A percentile compares a stretch with the other conserved stretches of the same genome.
Conservation (phyloP, 768 basidiomycete genomes). For the Tulasnella sp. region DNA sequence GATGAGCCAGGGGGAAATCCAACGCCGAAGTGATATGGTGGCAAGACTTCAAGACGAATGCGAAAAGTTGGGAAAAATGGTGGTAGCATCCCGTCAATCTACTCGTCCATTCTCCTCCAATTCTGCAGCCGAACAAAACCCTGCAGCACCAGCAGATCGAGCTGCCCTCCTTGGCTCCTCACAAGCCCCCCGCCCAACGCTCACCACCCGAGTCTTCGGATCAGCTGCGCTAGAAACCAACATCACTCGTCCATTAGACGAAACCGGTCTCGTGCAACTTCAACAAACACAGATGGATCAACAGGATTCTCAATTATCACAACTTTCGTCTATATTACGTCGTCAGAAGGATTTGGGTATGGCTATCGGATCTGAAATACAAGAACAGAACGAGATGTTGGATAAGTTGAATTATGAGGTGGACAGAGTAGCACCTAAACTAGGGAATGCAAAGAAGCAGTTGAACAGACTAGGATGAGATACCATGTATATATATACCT, state of each 20-base stretch:
- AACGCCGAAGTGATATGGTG: constrained; percentile 79
- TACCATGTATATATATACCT: too few species aligned
- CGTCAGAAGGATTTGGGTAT: constrained; percentile 77
- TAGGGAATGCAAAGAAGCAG: constrained; percentile 68
- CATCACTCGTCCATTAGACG: constrained; percentile 75
- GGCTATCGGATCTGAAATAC: constrained; percentile 74
- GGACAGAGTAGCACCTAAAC: constrained; percentile 62
- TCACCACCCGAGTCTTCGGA: constrained; percentile 70
- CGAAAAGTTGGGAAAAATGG: constrained; percentile 75
- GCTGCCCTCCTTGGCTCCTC: constrained; percentile 45
- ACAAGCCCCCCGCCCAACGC: constrained; percentile 24
- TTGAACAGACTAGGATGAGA: constrained; percentile 60
- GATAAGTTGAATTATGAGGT: constrained; percentile 67
- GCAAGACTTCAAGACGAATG: constrained; percentile 81
- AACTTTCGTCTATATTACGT: constrained; percentile 66
- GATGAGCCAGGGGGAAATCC: constrained; percentile 84
- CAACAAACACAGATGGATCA: constrained; percentile 70
- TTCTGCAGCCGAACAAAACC: constrained; percentile 28
- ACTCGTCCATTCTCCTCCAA: constrained; percentile 15
- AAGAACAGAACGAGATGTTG: constrained; percentile 71
- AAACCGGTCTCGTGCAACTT: constrained; percentile 61
- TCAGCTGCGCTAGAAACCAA: constrained; percentile 59
- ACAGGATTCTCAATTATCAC: constrained; percentile 72
- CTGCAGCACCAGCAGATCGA: constrained; percentile 45
- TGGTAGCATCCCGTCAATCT: constrained; percentile 44